Conservation (phyloP, 106 monocot genomes). For the Cymbidium sinense region DNA sequence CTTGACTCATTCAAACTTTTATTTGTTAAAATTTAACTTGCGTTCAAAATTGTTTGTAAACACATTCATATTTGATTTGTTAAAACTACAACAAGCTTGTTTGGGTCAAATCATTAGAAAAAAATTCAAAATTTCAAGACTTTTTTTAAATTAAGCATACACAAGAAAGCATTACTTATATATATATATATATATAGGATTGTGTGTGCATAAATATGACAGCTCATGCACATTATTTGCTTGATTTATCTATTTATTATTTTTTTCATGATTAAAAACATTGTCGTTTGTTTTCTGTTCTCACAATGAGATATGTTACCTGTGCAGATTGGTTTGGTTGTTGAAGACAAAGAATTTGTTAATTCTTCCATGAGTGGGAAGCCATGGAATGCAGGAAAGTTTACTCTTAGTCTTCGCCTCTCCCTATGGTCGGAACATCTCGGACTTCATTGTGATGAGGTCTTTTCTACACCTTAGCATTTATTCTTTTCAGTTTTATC, state of each 20-base stretch:
- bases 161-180: too few species aligned
- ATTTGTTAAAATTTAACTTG: too few species aligned
- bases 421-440: conserved; percentile 94
- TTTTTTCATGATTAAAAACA: background rate
- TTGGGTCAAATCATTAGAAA: too few species aligned
- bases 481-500: background rate
- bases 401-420: conserved; percentile 83
- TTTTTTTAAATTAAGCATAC: too few species aligned
- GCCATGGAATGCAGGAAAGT: conserved; percentile 93
- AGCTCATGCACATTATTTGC: background rate
- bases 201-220: background rate
- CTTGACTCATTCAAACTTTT: too few species aligned
- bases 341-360: conserved; percentile 93
- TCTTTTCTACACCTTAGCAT: conserved; percentile 9
- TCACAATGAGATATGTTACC: conserved; percentile 8
- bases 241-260: background rate
- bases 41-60: too few species aligned
- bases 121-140: too few species aligned
- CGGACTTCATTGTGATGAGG: conserved; percentile 83
- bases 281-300: background rate
- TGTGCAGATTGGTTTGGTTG: conserved; percentile 85
- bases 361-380: conserved; percentile 75
- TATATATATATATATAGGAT: too few species aligned
- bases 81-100: too few species aligned
- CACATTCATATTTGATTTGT: too few species aligned